Base-by-base conservation (phyloP, 495 filamentous ascomycete genomes). In the Penicillium paxilli region DNA sequence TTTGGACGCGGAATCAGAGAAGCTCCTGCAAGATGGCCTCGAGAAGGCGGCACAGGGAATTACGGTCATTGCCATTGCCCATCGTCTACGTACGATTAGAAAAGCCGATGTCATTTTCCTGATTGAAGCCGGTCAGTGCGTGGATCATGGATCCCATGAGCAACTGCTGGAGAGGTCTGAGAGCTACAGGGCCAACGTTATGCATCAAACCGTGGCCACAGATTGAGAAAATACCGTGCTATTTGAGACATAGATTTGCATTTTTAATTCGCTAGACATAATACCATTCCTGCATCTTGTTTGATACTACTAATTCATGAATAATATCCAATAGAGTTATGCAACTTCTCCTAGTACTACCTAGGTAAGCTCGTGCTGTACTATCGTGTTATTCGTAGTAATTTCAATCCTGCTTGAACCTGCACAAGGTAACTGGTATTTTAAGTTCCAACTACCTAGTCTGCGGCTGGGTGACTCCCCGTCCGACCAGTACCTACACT, bases 51-150 rank as follows among this genome's bases (percentile, higher is more conserved):
- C 81, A 3, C 81, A 83, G 54, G 90, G 87, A 11, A 88, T 92
- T 24, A 94, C 87, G 0, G 87, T 87, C 35, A 76, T 92, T 35
- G 87, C 83, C 4, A 85, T 93, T 46, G 90, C 90, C n/a, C 91
- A 96, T 70, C 75, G 90, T 2, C 66, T 94, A 41, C 77, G 78
- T 19, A 93, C 89, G n/a, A 86, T 94, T 20, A 77, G 81, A 22
- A 85, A 85, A 58, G 89, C 89, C 1, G 86, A 92, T 68, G 68
- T 79, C 9, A 96, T 94, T 42, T 85, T 90, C 56, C 81, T 90
- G 59, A 80, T 96, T 53, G 86, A 91, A 53, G 78, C 74, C 5
- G 89, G 89, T 0, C 65, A 61, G 32, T 80, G 87, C 52, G 77
- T 88, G 44, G 88, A 92, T 55, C 63, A 67, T 32, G 90, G 90